Evolutionary conservation across 164 flowering plant genomes (phyloP).

Genomic region (Chimonanthus salicifolius): DNA sequence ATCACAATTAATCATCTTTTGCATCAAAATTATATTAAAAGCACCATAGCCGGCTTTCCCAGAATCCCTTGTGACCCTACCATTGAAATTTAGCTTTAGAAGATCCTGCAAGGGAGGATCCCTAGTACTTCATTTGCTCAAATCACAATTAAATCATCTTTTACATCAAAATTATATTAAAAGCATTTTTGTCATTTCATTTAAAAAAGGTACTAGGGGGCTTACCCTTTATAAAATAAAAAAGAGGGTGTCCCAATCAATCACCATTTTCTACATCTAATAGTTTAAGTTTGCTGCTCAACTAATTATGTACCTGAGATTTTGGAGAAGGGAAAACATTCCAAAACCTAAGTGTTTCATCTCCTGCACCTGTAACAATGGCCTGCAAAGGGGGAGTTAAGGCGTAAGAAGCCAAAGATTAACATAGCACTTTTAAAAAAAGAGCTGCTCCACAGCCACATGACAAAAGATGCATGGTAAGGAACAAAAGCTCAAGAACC

Average conservation of each 20-base stretch:
- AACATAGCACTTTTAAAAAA: neutral
- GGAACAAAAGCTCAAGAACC: neutral
- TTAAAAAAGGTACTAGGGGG: too few species aligned
- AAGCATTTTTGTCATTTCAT: too few species aligned
- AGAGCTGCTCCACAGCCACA: neutral
- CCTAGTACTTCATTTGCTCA: too few species aligned
- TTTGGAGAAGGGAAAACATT: slow-evolving; percentile 97
- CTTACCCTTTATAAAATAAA: neutral
- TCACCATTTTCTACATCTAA: too few species aligned
- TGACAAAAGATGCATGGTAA: neutral
- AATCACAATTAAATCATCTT: too few species aligned
- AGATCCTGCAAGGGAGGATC: too few species aligned
- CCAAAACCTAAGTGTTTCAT: slow-evolving; percentile 97
- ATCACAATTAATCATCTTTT: too few species aligned
- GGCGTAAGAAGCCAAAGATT: neutral
- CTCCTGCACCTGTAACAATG: slow-evolving; percentile 97
- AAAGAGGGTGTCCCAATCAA: neutral
- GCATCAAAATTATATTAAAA: too few species aligned
- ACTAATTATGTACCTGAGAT: slow-evolving; percentile 57
- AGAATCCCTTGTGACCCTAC: too few species aligned
- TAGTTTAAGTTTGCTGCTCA: neutral
- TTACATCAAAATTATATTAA: too few species aligned
- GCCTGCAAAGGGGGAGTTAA: slow-evolving; percentile 40
- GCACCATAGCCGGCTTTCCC: too few species aligned
- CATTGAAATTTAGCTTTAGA: too few species aligned